Evolutionary conservation across 208 protist genomes (phyloP).

Genomic region (Leishmania turanica): DNA sequence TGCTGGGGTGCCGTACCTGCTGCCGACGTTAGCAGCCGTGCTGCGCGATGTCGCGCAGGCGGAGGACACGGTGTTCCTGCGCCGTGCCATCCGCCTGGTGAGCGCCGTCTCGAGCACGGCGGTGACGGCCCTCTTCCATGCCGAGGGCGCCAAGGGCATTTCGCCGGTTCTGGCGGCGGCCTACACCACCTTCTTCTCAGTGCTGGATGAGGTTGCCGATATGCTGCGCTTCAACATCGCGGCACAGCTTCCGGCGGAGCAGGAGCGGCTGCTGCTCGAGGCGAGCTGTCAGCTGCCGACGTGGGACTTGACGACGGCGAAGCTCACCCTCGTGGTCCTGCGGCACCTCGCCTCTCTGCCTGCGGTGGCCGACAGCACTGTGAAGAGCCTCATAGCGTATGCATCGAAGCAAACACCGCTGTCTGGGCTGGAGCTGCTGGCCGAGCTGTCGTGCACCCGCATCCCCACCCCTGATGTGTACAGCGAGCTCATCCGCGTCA

Average conservation of each 20-base stretch:
- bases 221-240: conserved; percentile 71
- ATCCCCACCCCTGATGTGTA: conserved; percentile 67
- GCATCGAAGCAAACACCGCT: conserved; percentile 61
- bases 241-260: conserved; percentile 35
- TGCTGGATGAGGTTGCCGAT: conserved; percentile 76
- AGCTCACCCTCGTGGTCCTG: conserved; percentile 73
- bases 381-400: conserved; percentile 58
- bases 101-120: conserved; percentile 49
- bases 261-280: conserved; percentile 53
- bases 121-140: conserved; percentile 48
- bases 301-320: conserved; percentile 52
- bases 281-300: conserved; percentile 64
- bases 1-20: conserved; percentile 33
- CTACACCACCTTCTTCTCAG: conserved; percentile 67
- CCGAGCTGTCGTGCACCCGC: conserved; percentile 74
- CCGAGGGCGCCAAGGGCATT: conserved; percentile 40
- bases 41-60: conserved; percentile 46
- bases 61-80: conserved; percentile 38
- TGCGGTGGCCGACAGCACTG: conserved; percentile 58
- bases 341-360: conserved; percentile 73
- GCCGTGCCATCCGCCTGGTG: conserved; percentile 49
- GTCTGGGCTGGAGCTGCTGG: conserved; percentile 68
- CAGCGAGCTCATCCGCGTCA: conserved; percentile 67
- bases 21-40: conserved; percentile 63
- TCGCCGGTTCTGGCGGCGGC: conserved; percentile 26